Evolutionary conservation across 2,329 filamentous ascomycete genomes (phyloP).

Genomic region (Neofusicoccum kwambonambiense): DNA sequence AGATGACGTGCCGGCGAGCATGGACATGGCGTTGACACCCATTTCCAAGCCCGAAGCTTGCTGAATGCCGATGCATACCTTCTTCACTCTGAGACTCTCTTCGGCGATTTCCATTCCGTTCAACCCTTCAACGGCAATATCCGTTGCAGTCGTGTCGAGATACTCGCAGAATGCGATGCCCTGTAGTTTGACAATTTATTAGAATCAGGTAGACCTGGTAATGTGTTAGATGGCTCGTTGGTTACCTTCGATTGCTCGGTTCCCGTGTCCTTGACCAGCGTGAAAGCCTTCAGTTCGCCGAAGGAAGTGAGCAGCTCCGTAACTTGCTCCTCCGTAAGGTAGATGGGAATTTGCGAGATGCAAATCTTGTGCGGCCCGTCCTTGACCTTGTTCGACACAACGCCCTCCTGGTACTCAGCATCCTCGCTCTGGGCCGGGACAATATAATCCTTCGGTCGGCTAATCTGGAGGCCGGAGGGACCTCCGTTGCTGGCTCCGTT

Average conservation of each 20-base stretch:
- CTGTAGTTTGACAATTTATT: conserved; percentile 44
- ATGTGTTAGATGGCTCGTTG: conserved; percentile 25
- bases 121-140: conserved; percentile 83
- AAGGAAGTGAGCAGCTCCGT: conserved; percentile 87
- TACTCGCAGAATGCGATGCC: conserved; percentile 98
- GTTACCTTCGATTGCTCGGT: conserved; percentile 85
- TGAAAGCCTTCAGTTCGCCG: conserved; percentile 88
- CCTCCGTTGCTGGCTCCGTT: conserved; percentile 56
- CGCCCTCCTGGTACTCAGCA: conserved; percentile 69
- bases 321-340: conserved; percentile 87
- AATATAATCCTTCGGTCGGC: conserved; percentile 94
- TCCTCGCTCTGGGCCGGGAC: conserved; percentile 78
- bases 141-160: conserved; percentile 71
- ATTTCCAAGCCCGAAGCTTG: conserved; percentile 91
- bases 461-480: conserved; percentile 66
- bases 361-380: conserved; percentile 96
- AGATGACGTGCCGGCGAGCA: conserved; percentile 88
- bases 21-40: conserved; percentile 95
- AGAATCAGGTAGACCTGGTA: conserved; percentile 17
- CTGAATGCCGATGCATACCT: conserved; percentile 90
- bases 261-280: conserved; percentile 80
- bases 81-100: conserved; percentile 77
- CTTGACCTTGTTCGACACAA: conserved; percentile 76
- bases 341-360: conserved; percentile 82
- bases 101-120: conserved; percentile 94